Evolutionary conservation across 1,139 yeast genomes (phyloP), one percentile per base, ranked within the genome.

Genomic region (Williopsis jadinii): DNA sequence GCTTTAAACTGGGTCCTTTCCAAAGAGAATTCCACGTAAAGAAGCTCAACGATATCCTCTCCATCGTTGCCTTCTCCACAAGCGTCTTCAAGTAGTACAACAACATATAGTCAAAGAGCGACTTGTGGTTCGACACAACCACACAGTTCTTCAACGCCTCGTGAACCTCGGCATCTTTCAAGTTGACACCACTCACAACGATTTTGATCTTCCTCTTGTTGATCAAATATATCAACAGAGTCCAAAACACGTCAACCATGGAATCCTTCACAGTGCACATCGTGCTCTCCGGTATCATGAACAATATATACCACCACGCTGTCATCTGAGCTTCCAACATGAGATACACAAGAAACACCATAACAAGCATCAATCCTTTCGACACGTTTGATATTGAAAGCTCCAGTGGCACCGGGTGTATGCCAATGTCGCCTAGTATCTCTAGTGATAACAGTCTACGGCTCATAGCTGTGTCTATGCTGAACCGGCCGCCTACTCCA

Each of bases 21-120:
- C 85, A 80, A 9, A 79, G 49, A 9, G 63, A 51, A 48, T 73
- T 77, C 86, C 86, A 80, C 1, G 81, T 70, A 55, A 80, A 79
- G 57, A 75, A 80, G 43, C 66, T 71, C 32, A 58, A 38, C 1
- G 48, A 35, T 30, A 52, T 46, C 12, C 40, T 35, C 28, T 47
- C 49, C 5, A 44, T 41, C 5, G 49, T 42, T 1, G 52, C 47
- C 29, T 48, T 49, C 40, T 47, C 55, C 3, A 51, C 46, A 35
- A 54, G 34, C 1, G 48, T 43, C 39, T 52, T 56, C 36, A 59
- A 42, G 32, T 56, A 55, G 30, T 52, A 44, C n/a, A 59, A 47
- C 41, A 57, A 47, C 24, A 58, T 49, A 32, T 55, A 56, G 42
- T 59, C 62, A 38, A 54, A 55, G 24, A 61, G 41, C 1, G 60